Base-by-base conservation (phyloP, 352 stramenopile species). In the Paralagenidium karlingii region DNA sequence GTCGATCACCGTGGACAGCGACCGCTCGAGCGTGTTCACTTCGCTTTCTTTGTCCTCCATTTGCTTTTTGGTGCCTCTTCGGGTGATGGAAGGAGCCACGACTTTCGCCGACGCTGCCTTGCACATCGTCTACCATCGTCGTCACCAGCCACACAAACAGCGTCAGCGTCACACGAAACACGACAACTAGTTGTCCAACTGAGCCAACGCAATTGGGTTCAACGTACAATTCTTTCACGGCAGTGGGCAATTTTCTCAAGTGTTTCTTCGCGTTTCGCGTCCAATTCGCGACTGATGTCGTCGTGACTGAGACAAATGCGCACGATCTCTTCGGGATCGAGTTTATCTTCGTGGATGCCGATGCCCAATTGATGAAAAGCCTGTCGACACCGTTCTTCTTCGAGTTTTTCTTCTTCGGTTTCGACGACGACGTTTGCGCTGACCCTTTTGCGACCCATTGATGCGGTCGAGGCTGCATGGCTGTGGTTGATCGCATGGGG, bases 291-390 rank as follows among this genome's bases (percentile, higher is more conserved):
- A 9, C 61, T 66, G n/a, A 90, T 58, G 38, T 80, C 56, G 19
- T 82, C 65, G 40, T 85, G 74, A 0, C 63, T 66, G 21, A 78
- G 36, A 38, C 61, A 83, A 27, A 71, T 80, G 12, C 51, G 63
- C 2, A 86, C 65, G 18, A 90, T 69, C 45, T 79, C 61, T n/a
- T 79, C 58, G 0, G 74, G 70, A 34, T 90, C 63, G 13, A 84
- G 57, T 0, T 49, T 49, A 2, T 82, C 70, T 0, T 44, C 61
- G 22, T 58, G 58, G 12, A 76, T 43, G 1, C 69, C 69, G 43
- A 87, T 75, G 6, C 70, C 74, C 33, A 90, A 75, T 7, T 69
- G 58, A 3, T 73, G 66, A 39, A 90, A 90, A 1, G 68, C 74
- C 24, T 75, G 58, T 6, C 60, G 60, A 38, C 64, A 68, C 12